Evolutionary conservation across 2,329 filamentous ascomycete genomes (phyloP), one percentile per base, ranked within the genome.

Genomic region (Dothiorella sarmentorum): DNA sequence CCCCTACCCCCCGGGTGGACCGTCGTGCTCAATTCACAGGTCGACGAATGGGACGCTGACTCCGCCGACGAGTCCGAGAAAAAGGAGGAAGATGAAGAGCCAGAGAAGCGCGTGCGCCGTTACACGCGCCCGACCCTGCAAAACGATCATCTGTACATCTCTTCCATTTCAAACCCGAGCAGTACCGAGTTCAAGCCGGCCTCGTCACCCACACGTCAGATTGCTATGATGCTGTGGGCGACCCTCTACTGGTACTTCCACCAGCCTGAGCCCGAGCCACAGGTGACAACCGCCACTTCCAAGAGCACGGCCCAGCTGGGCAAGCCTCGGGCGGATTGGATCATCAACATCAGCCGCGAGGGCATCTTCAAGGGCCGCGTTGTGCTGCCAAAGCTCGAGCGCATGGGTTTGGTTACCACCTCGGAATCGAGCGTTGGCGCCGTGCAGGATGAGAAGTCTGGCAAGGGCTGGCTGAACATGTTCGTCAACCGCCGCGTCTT

Each of bases 241-340:
- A 92, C 91, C 1, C 78, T 97, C 40, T 96, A 91, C 78, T 97
- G 93, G 93, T 97, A 97, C 78, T 97, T 97, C 67, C 92, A 97
- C 75, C 90, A 96, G 72, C 82, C 85, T 1, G 82, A 87, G 65
- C 93, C 93, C 0, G 78, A 82, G 20, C 79, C 82, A 0, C 81
- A 84, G 51, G 69, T 94, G 31, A 79, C 80, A 17, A 89, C 84
- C 6, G 77, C 84, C 4, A 78, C 82, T 0, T 89, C 86, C 1
- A 82, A 80, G 63, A 71, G 80, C 59, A 93, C 91, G 0, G 88
- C 75, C 0, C 76, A 83, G 17, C 71, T 75, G 4, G 93, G 89
- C 4, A 86, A 84, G 63, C 93, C 93, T 2, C 86, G 84, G 63
- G 91, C 89, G 29, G 90, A 95, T 60, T 97, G 93, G 93, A 82